Conservation (phyloP, 257 asterid species). For the Anisodus tanguticus region DNA sequence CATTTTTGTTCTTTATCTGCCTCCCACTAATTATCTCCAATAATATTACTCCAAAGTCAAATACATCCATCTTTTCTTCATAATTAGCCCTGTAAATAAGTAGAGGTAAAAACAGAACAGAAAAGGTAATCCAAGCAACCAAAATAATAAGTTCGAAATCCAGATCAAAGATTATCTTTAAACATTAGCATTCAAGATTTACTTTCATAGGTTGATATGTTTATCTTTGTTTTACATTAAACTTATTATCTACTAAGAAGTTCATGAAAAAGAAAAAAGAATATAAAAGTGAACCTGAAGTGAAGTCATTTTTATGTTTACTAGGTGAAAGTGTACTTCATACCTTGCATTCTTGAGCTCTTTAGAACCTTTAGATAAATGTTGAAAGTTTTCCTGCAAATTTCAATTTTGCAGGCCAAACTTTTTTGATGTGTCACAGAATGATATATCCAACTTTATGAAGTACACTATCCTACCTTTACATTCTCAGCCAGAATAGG, state of each 20-base stretch:
- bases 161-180: no score
- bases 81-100: conserved; percentile 52
- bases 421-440: background rate
- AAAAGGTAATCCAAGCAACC: no score
- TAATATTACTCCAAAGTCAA: conserved; percentile 77
- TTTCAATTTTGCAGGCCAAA: conserved; percentile 18
- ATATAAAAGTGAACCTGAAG: no score
- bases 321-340: background rate
- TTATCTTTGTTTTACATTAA: no score
- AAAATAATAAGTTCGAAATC: no score
- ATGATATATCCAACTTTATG: background rate
- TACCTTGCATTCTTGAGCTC: conserved; percentile 58
- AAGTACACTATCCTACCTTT: conserved; percentile 44
- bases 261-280: no score
- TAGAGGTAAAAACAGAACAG: background rate
- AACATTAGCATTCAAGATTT: no score
- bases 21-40: conserved; percentile 75
- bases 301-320: no score
- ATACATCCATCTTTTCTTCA: conserved; percentile 68
- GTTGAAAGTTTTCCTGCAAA: conserved; percentile 51
- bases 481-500: conserved; percentile 66
- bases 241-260: no score
- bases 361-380: conserved; percentile 47
- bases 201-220: no score
- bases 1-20: conserved; percentile 54